These are phyloP conservation scores for Acer saccharum DNA, from an alignment of 345 rosid genomes.

Conservation along the genomic window DNA sequence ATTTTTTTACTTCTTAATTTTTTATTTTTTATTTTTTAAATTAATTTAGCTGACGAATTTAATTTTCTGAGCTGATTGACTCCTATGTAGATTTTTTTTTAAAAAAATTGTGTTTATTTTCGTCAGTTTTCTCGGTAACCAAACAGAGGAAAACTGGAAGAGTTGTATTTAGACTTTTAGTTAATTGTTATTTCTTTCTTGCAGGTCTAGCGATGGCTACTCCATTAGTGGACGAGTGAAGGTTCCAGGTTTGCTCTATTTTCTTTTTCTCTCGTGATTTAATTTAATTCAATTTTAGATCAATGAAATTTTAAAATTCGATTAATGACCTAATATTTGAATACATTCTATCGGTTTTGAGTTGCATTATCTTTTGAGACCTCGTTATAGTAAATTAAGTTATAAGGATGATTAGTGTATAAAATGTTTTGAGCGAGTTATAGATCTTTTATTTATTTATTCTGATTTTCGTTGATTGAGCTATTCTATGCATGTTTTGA, in stretches of 20 bases:
- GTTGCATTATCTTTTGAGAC: too few species aligned
- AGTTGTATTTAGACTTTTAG: not conserved
- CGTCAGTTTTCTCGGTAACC: not conserved
- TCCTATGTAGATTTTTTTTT: too few species aligned
- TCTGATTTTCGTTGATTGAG: not conserved
- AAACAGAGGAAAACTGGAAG: not conserved
- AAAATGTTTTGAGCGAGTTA: not conserved
- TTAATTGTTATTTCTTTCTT: slow-evolving; percentile 7
- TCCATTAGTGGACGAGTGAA: slow-evolving; percentile 79
- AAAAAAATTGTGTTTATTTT: not conserved
- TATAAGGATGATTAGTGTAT: not conserved
- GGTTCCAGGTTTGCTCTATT: slow-evolving; percentile 51
- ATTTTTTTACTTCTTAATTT: not conserved
- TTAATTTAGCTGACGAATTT: not conserved
- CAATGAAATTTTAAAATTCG: not conserved
- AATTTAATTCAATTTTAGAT: not conserved
- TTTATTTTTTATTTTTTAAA: not conserved
- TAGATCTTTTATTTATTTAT: not conserved
- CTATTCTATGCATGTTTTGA: not conserved
- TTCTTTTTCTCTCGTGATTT: not conserved
- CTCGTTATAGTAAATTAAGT: too few species aligned
- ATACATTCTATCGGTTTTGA: too few species aligned
- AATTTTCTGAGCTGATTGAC: not conserved
- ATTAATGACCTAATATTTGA: not conserved
- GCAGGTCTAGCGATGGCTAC: slow-evolving; percentile 71